A percentile compares a stretch with the other conserved stretches of the same genome.
Conservation (phyloP, 2,329 filamentous ascomycete species). For the Laburnicola sp. region DNA sequence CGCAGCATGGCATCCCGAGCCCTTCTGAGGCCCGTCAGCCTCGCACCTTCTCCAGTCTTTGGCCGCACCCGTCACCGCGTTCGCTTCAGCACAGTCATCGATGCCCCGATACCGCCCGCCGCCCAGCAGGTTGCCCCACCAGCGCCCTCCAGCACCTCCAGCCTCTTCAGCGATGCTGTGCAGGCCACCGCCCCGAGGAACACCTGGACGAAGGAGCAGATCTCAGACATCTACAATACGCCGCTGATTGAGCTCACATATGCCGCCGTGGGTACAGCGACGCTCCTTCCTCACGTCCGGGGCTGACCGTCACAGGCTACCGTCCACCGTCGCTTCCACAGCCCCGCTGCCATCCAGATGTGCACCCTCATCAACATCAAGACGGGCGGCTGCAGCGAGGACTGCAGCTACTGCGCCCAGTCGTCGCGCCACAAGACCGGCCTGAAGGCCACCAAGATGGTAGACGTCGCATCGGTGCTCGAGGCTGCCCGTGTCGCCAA, state of each 20-base stretch:
- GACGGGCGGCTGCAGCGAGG: conserved; percentile 87
- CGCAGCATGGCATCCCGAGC: conserved; percentile 14
- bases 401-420: conserved; percentile 92
- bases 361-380: conserved; percentile 98
- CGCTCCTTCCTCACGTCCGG: conserved; percentile 4
- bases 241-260: conserved; percentile 78
- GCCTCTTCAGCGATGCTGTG: conserved; percentile 54
- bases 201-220: conserved; percentile 81
- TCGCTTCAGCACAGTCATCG: conserved; percentile 42
- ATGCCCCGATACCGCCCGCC: conserved; percentile 30
- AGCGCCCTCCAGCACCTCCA: conserved; percentile 10
- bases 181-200: conserved; percentile 65
- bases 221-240: conserved; percentile 77
- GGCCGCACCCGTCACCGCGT: conserved; percentile 1
- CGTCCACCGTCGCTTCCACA: conserved; percentile 83
- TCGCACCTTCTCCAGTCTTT: conserved; percentile 1
- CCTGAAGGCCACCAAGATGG: conserved; percentile 77
- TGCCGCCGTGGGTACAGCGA: conserved; percentile 61
- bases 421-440: conserved; percentile 79
- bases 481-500: conserved; percentile 76
- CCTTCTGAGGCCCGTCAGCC: conserved; percentile 14
- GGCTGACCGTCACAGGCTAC: conserved; percentile 58
- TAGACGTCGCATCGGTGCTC: conserved; percentile 78
- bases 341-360: conserved; percentile 81
- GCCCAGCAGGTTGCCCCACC: conserved; percentile 25